A percentile compares a stretch with the other conserved stretches of the same genome.
These are phyloP conservation scores for Phytophthora parvispora DNA, from an alignment of 352 stramenopile species.

Conservation along the genomic window DNA sequence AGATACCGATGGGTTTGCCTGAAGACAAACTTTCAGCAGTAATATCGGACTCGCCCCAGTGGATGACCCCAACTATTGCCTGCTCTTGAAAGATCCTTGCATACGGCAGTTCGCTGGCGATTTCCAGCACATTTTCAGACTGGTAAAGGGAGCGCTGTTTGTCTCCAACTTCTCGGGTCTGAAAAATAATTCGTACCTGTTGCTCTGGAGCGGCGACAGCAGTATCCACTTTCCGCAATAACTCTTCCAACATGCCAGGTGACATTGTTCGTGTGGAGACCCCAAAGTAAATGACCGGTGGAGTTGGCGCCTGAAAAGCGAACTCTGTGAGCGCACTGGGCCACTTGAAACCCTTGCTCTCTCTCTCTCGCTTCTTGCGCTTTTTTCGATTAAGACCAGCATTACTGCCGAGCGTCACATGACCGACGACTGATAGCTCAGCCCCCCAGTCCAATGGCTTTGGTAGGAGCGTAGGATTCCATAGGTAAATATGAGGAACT, in stretches of 20 bases:
- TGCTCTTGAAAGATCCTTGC: conserved; percentile 82
- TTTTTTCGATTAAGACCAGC: conserved; percentile 27
- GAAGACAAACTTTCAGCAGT: conserved; percentile 79
- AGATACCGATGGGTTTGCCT: conserved; percentile 87
- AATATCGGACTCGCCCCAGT: conserved; percentile 79
- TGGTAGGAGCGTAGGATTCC: conserved; percentile 46
- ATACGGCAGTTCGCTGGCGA: conserved; percentile 56
- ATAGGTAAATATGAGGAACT: conserved; percentile 62
- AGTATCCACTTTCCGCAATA: conserved; percentile 45
- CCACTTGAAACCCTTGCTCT: conserved; percentile 25
- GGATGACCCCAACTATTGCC: conserved; percentile 76
- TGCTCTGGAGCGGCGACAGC: conserved; percentile 21
- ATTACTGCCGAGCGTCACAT: conserved; percentile 28
- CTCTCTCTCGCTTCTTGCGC: conserved; percentile 24
- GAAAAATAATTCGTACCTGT: conserved; percentile 59
- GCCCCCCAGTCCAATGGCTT: conserved; percentile 55
- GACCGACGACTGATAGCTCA: conserved; percentile 50
- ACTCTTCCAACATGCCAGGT: conserved; percentile 29
- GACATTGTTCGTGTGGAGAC: conserved; percentile 45
- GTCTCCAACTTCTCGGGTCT: conserved; percentile 40
- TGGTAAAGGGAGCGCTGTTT: conserved; percentile 15
- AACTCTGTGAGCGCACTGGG: conserved; percentile 14
- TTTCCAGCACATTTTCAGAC: conserved; percentile 33
- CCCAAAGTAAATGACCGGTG: conserved; percentile 56
- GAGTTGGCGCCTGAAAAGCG: conserved; percentile 20